Percentiles rank a stretch among this genome's conserved stretches.
phyloP scores from a whole-genome alignment of 2,329 filamentous ascomycete species.

The Fusarium pilosicola region DNA sequence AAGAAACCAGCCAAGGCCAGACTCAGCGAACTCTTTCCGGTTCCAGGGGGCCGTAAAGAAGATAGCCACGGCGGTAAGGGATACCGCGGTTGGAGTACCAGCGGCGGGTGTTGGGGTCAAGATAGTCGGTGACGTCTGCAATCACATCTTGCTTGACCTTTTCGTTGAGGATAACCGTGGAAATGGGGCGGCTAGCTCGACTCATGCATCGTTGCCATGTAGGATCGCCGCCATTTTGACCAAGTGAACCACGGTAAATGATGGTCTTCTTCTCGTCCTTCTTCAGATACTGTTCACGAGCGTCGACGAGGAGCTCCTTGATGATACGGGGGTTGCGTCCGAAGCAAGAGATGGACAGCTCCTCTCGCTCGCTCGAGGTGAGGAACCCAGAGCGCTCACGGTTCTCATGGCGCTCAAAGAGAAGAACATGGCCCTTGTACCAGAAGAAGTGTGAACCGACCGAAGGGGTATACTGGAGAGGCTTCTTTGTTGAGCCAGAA shows the following conservation, averaged over 20 bases:
- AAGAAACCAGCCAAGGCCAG: constrained; percentile 77
- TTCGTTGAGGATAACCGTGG: constrained; percentile 72
- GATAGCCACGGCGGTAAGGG: constrained; percentile 84
- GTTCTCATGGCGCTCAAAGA: constrained; percentile 65
- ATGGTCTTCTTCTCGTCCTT: constrained; percentile 71
- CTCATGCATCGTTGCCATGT: constrained; percentile 72
- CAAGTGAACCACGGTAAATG: constrained; percentile 68
- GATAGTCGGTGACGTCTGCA: constrained; percentile 70
- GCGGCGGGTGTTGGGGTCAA: constrained; percentile 69
- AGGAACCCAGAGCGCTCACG: constrained; percentile 54
- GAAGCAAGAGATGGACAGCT: constrained; percentile 69
- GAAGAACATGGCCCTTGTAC: constrained; percentile 67
- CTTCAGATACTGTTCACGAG: constrained; percentile 63
- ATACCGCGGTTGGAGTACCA: constrained; percentile 90
- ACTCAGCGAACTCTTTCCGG: constrained; percentile 79
- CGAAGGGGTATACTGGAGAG: constrained; percentile 71
- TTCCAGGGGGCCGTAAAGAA: constrained; percentile 85
- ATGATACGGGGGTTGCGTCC: constrained; percentile 69
- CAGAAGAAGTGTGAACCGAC: constrained; percentile 76
- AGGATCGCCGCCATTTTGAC: constrained; percentile 54
- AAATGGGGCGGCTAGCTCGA: constrained; percentile 68
- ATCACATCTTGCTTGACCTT: constrained; percentile 68
- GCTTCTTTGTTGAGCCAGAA: constrained; percentile 55
- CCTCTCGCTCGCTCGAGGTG: constrained; percentile 63
- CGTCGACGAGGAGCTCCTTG: constrained; percentile 70